Base-by-base conservation (phyloP, 257 asterid species). In the Echium plantagineum region DNA sequence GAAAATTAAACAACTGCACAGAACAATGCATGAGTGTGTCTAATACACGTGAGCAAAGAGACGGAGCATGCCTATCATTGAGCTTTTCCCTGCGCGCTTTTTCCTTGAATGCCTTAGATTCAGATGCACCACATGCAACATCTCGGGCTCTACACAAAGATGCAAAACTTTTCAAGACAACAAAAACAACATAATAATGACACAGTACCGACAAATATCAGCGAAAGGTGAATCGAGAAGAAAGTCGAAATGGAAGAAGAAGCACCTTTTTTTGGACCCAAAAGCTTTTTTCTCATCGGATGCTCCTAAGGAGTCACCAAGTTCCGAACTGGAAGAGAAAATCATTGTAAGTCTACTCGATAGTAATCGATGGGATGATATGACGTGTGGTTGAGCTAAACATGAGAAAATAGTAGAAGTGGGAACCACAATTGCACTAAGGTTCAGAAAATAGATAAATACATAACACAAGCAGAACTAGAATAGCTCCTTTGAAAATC, bases 21-120 rank as follows among this genome's bases (percentile, higher is more conserved):
- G 15, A 57, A 15, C 17, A 15, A 32, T 55, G 20, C 31, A 49
- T n/a, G 59, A n/a, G 32, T 12, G 13, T 22, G 47, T 9, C 5
- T 31, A 65, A 58, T 3, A 24, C 15, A 65, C 21, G 59, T n/a
- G 18, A 10, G 47, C 17, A 5, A 48, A 28, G 58, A 65, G 63
- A 24, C 57, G 38, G 63, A 55, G 73, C 63, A 21, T 78, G 69
- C 91, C 80, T 79, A 66, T 81, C 87, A 58, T 83, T 83, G 66
- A 83, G 70, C 78, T 51, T 81, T 61, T 78, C 82, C 69, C 91
- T 73, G 12, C 87, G 91, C 64, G 78, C 32, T 62, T 83, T 83
- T 72, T 83, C 91, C 76, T 69, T 81, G 21, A 66, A 61, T 32
- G 91, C 85, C 71, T 83, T 83, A 56, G 87, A 81, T 62, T 78